Evolutionary conservation across 2,329 filamentous ascomycete species (phyloP).

Genomic region (Fusarium sororula): DNA sequence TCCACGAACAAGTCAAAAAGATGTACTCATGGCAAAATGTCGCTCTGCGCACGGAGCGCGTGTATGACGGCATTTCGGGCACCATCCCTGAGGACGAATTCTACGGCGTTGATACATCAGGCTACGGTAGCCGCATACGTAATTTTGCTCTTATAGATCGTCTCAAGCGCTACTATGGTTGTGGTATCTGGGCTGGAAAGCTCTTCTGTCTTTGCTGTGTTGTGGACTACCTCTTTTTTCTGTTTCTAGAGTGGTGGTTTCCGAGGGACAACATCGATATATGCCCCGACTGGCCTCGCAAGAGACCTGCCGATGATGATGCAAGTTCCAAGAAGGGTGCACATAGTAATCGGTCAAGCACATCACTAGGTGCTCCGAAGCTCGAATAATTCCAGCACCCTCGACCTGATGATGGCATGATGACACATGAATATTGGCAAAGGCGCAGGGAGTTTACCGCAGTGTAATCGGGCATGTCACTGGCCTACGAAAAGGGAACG

Average conservation of each 20-base stretch:
- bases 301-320: constrained; percentile 55
- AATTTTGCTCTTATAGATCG: constrained; percentile 95
- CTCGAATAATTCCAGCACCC: constrained; percentile 25
- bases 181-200: constrained; percentile 98
- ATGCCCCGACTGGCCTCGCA: constrained; percentile 91
- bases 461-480: not conserved
- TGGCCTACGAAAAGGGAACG: not conserved
- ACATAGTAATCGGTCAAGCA: constrained; percentile 47
- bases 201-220: constrained; percentile 94
- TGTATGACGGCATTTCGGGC: constrained; percentile 92
- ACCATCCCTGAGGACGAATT: constrained; percentile 87
- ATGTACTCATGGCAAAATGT: constrained; percentile 99
- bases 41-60: constrained; percentile 89
- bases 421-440: not conserved
- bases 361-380: constrained; percentile 44
- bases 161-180: constrained; percentile 95
- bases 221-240: constrained; percentile 90
- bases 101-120: constrained; percentile 80
- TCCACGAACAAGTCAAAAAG: constrained; percentile 95
- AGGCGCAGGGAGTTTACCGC: constrained; percentile 18
- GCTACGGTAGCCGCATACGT: constrained; percentile 76
- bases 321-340: constrained; percentile 40
- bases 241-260: constrained; percentile 87
- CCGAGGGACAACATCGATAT: constrained; percentile 88
- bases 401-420: not conserved